Evolutionary conservation across 352 stramenopile genomes (phyloP).

Genomic region (Plasmopara halstedii): DNA sequence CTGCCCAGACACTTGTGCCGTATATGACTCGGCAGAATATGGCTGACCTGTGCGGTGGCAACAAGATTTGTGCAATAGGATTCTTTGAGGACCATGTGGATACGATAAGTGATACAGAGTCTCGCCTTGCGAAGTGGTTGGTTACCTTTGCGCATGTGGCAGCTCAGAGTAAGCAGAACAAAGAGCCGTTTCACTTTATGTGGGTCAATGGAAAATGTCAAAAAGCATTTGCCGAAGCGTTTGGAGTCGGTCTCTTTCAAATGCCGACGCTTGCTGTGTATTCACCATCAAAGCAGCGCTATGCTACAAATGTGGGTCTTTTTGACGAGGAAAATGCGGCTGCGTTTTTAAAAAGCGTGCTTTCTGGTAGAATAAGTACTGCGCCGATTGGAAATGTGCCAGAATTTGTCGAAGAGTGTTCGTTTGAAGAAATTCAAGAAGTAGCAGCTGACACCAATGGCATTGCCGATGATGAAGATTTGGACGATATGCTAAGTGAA

Average conservation of each 20-base stretch:
- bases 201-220: slow-evolving; percentile 75
- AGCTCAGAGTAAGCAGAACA: slow-evolving; percentile 34
- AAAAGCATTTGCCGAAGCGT: slow-evolving; percentile 52
- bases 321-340: slow-evolving; percentile 54
- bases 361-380: slow-evolving; percentile 58
- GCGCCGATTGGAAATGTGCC: slow-evolving; percentile 35
- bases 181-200: slow-evolving; percentile 65
- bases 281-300: slow-evolving; percentile 64
- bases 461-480: slow-evolving; percentile 34
- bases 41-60: slow-evolving; percentile 38
- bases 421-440: slow-evolving; percentile 39
- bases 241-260: slow-evolving; percentile 62
- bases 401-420: slow-evolving; percentile 39
- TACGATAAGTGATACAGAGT: slow-evolving; percentile 33
- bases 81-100: slow-evolving; percentile 63
- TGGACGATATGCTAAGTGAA: slow-evolving; percentile 62
- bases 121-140: slow-evolving; percentile 32
- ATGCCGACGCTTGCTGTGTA: slow-evolving; percentile 73
- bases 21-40: slow-evolving; percentile 52
- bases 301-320: slow-evolving; percentile 56
- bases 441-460: slow-evolving; percentile 10
- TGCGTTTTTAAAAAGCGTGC: slow-evolving; percentile 54
- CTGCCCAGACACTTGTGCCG: slow-evolving; percentile 25
- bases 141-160: slow-evolving; percentile 37
- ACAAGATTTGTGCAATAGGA: slow-evolving; percentile 69